Base-by-base conservation (phyloP, 225 moss, liverwort and hornwort species). In the Ulota crispa region DNA sequence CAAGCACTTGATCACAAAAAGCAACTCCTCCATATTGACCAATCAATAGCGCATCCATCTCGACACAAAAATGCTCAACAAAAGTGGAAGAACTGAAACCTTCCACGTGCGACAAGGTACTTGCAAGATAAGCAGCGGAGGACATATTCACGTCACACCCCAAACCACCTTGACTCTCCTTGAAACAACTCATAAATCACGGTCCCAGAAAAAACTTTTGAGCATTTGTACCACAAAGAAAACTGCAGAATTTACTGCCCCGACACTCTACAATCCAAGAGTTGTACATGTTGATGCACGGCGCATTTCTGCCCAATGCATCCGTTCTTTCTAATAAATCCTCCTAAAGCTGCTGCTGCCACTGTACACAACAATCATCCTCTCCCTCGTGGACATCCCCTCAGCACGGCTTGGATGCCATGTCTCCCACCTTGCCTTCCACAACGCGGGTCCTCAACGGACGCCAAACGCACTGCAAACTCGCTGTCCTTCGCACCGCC, bases 311-410 rank as follows among this genome's bases (percentile, higher is more conserved):
- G 30, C 64, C 50, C 75, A 78, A 13, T 43, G 45, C 70, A 57
- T 54, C 75, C 56, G 18, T 56, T 56, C 75, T 47, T 78, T 9
- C 32, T 52, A 60, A 76, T 61, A 67, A 76, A 59, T 67, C 72
- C 66, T 72, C 26, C 72, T 4, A 61, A 66, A 68, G 77, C 23
- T 13, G 12, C 45, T 72, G 52, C 60, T 61, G 18, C 42, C 52
- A 72, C 52, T 77, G 28, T 72, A 83, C 77, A 55, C 43, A 3
- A 81, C 62, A 43, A 9, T 24, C 77, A 72, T 67, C 77, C 63
- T 80, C 36, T 6, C 7, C 76, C n/a, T 61, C 50, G 6, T 50
- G 14, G 45, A 45, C 50, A 57, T 3, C 16, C 26, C 42, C 20
- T 21, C 7, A 24, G 43, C 69, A 69, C 9, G 21, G 20, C 0